phyloP scores from a whole-genome alignment of 108 stramenopile species.

The Cylindrotheca fusiformis region DNA sequence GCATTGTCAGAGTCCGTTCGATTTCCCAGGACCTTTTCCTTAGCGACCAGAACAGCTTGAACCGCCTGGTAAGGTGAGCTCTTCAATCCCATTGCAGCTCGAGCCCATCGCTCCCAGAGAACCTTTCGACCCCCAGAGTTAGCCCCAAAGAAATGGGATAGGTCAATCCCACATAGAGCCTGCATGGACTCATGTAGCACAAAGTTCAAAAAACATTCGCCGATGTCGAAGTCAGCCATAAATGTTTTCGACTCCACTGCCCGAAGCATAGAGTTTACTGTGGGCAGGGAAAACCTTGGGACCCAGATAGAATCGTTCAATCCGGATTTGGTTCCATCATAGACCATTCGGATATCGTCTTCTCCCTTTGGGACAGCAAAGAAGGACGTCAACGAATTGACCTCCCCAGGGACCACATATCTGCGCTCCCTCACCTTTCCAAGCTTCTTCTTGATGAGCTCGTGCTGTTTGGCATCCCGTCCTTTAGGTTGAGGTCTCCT shows the following conservation, averaged over 20 bases:
- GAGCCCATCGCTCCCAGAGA: constrained; percentile 26
- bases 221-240: constrained; percentile 30
- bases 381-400: constrained; percentile 3
- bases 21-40: constrained; percentile 23
- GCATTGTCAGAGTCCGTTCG: constrained; percentile 11
- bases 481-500: background rate
- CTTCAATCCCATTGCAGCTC: constrained; percentile 39
- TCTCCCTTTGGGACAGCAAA: constrained; percentile 36
- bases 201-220: constrained; percentile 50
- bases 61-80: constrained; percentile 28
- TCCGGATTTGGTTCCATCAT: constrained; percentile 35
- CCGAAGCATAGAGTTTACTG: constrained; percentile 20
- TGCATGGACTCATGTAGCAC: constrained; percentile 6
- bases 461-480: background rate
- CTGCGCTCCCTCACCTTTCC: background rate
- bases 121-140: background rate
- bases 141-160: constrained; percentile 5
- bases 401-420: background rate
- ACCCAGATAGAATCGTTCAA: constrained; percentile 30
- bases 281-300: constrained; percentile 37
- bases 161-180: constrained; percentile 10
- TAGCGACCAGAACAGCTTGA: constrained; percentile 5
- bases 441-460: constrained; percentile 5
- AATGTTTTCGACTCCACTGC: constrained; percentile 10
- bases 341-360: constrained; percentile 45